A percentile compares a stretch with the other conserved stretches of the same genome.
phyloP scores from a whole-genome alignment of 768 basidiomycete genomes.

The Boletus pseudopeckii region DNA sequence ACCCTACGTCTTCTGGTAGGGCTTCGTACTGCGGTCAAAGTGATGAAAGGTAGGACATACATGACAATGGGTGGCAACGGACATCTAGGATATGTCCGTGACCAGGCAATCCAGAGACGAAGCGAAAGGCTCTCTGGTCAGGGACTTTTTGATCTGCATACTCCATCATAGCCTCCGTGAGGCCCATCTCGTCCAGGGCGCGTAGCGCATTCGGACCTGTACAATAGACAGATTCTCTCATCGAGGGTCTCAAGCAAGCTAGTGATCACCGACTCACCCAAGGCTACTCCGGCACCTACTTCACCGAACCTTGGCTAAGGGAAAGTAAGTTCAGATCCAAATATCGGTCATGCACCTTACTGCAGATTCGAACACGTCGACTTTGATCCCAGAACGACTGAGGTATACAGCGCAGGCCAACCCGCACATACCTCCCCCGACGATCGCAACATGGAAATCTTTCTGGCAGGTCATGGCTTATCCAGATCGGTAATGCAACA shows the following conservation, averaged over 20 bases:
- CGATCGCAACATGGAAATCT: conserved; percentile 48
- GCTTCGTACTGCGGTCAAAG: conserved; percentile 30
- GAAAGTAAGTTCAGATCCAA: background rate
- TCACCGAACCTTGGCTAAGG: conserved; percentile 45
- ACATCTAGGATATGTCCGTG: conserved; percentile 48
- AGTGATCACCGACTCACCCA: conserved; percentile 34
- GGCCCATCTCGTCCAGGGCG: conserved; percentile 42
- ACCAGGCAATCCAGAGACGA: conserved; percentile 39
- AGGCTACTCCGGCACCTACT: conserved; percentile 52
- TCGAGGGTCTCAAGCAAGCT: background rate
- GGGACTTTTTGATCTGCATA: conserved; percentile 34
- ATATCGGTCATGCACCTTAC: conserved; percentile 23
- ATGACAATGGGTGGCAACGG: background rate
- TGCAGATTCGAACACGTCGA: conserved; percentile 52
- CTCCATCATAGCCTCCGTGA: conserved; percentile 41
- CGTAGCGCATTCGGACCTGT: conserved; percentile 50
- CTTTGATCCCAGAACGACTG: conserved; percentile 38
- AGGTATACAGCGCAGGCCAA: conserved; percentile 48
- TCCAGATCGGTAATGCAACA: background rate
- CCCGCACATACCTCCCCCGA: conserved; percentile 57
- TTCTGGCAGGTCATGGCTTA: conserved; percentile 20
- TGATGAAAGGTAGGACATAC: background rate
- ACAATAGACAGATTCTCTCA: background rate
- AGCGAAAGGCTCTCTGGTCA: conserved; percentile 34
- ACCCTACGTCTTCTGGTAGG: conserved; percentile 34